Conservation (phyloP, 1,139 yeast species). For the Zygoascus sp. region DNA sequence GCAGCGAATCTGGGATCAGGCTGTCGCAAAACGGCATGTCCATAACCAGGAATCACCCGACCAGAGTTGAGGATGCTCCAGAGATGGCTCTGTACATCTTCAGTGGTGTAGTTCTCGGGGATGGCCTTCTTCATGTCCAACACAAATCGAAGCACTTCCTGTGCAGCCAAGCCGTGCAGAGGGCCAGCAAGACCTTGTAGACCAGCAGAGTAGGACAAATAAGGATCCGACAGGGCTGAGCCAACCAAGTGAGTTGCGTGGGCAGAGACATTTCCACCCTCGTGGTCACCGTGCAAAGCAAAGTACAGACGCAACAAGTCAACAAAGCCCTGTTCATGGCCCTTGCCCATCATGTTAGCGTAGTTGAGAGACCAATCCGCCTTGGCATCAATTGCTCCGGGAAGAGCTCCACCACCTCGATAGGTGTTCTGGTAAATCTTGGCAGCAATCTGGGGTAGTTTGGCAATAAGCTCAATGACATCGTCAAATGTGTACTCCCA, state of each 20-base stretch:
- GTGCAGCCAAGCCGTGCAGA: conserved; percentile 96
- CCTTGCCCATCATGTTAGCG: conserved; percentile 78
- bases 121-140: conserved; percentile 74
- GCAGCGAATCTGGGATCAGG: conserved; percentile 98
- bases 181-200: conserved; percentile 98
- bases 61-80: conserved; percentile 91
- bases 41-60: conserved; percentile 97
- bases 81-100: conserved; percentile 70
- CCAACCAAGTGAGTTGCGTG: conserved; percentile 97
- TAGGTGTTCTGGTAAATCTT: conserved; percentile 88
- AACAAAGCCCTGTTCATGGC: conserved; percentile 63
- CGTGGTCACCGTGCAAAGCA: conserved; percentile 96
- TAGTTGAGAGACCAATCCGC: conserved; percentile 92
- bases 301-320: conserved; percentile 90
- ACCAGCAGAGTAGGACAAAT: conserved; percentile 89
- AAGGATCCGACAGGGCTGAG: conserved; percentile 91
- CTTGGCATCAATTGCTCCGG: conserved; percentile 61
- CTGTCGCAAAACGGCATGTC: conserved; percentile 94
- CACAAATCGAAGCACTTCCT: conserved; percentile 94
- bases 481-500: conserved; percentile 95
- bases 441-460: conserved; percentile 88
- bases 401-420: conserved; percentile 71
- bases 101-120: conserved; percentile 66
- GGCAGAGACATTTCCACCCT: conserved; percentile 98
- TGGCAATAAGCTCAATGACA: conserved; percentile 81